Evolutionary conservation across 176 grass and related monocot species (phyloP).

Genomic region (Otatea glauca): DNA sequence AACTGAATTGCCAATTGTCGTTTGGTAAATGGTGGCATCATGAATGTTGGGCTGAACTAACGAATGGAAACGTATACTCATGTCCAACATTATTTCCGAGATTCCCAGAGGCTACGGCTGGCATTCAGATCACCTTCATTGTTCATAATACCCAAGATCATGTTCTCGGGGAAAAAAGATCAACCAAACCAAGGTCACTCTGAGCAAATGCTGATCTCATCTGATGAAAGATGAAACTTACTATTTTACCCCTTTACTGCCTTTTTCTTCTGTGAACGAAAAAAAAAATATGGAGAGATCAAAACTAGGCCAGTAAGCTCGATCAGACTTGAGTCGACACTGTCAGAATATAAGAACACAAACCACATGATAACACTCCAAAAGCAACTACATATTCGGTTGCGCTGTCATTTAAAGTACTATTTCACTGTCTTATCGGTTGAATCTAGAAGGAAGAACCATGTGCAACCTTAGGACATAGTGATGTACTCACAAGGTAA

Average conservation of each 20-base stretch:
- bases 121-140: conserved; percentile 30
- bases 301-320: conserved; percentile 13
- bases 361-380: conserved; percentile 39
- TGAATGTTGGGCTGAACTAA: conserved; percentile 28
- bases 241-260: background rate
- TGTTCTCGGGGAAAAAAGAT: background rate
- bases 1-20: conserved; percentile 30
- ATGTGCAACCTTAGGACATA: conserved; percentile 32
- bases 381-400: conserved; percentile 44
- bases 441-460: conserved; percentile 37
- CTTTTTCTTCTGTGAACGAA: conserved; percentile 19
- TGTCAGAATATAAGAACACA: conserved; percentile 24
- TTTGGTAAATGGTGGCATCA: conserved; percentile 33
- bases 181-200: background rate
- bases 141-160: background rate
- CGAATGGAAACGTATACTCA: conserved; percentile 47
- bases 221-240: conserved; percentile 16
- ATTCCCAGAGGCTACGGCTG: conserved; percentile 28
- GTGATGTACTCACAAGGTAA: conserved; percentile 19
- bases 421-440: conserved; percentile 31
- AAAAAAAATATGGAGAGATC: background rate
- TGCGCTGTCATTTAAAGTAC: conserved; percentile 23
- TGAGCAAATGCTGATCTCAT: conserved; percentile 55
- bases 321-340: conserved; percentile 4
- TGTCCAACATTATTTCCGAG: conserved; percentile 42